Base-by-base conservation (phyloP, 768 basidiomycete species). In the Phylloporus arenicola region DNA sequence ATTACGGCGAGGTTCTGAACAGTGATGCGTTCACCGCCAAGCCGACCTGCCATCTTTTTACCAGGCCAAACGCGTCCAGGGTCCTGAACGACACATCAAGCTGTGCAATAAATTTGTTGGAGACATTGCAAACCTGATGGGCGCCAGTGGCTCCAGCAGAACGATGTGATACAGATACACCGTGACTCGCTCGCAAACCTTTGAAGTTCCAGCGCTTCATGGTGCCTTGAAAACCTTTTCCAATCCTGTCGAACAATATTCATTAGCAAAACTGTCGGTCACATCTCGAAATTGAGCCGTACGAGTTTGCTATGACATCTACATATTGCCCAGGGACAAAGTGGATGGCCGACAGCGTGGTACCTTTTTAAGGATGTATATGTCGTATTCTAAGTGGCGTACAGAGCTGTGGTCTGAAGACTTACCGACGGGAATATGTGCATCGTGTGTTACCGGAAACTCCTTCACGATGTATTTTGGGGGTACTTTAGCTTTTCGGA, bases 241-340 rank as follows among this genome's bases (percentile, higher is more conserved):
- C 96, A 51, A 95, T 88, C 4, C 94, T 99, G 50, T 35, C 46
- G 10, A 41, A 19, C 54, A 39, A 41, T n/a, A 20, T 22, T 22
- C 11, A 27, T 61, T 13, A 64, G 57, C 38, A 16, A 43, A 45
- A 20, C 6, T 24, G 12, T 20, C 31, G 16, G 20, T 35, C 44
- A 43, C 30, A 19, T 16, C 31, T 27, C 22, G 16, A 29, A 52
- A 45, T 39, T 11, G 30, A 31, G 35, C 12, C 90, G 58, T 62
- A 98, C 95, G 89, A 91, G 57, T 87, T 88, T 7, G 88, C 88
- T 54, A 88, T 76, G 6, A 93, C 88, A 67, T 98, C 95, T 12
- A 98, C 91, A 63, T 77, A 92, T 66, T 99, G 96, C 0, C 96
- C 96, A 0, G 96, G 96, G 8, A 98, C 96, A 60, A 95, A 98